Evolutionary conservation across 73 alveolate species (phyloP), one percentile per base, ranked within the genome.

Genomic region (Tetrahymena thermophila): DNA sequence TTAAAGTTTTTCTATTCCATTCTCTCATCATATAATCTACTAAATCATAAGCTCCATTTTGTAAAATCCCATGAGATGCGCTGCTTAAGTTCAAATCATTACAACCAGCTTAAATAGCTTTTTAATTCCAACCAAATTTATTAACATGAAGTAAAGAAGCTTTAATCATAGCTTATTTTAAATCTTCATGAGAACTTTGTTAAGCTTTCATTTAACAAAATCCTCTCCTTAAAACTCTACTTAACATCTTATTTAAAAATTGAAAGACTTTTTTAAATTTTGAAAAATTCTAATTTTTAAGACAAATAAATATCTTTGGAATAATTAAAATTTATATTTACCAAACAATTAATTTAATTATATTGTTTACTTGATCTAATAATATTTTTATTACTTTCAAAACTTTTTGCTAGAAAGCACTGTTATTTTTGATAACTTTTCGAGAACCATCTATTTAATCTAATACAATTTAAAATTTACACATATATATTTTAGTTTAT

Each of bases 1-100:
- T 58, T n/a, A 95, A 85, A 50, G 84, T 95, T 93, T 95, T 57
- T 35, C 95, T 93, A 85, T 95, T 95, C 96, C 96, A 95, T 44
- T 95, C 83, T 43, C 95, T 85, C 95, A 95, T 95, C 56, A 85
- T 55, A 50, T 95, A 38, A 85, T 95, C 95, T 6, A 95, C 57
- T 31, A 95, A 85, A 43, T 95, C 97, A 19, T 85, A 85, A 21
- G 97, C 95, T 19, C 89, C 89, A 71, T 71, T 71, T 93, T 43
- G n/a, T 21, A 89, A 85, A 35, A 89, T 56, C 2, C 95, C 84
- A n/a, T 34, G 55, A 19, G 97, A 35, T 4, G 95, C 95, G 43
- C 85, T 17, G 25, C 95, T 85, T 25, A 95, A 35, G 35, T 50
- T 89, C 34, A 95, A 44, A 89, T 95, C 95, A 34, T 85, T 35